Conservation (phyloP, 495 filamentous ascomycete species). For the Hypoxylon rickii region DNA sequence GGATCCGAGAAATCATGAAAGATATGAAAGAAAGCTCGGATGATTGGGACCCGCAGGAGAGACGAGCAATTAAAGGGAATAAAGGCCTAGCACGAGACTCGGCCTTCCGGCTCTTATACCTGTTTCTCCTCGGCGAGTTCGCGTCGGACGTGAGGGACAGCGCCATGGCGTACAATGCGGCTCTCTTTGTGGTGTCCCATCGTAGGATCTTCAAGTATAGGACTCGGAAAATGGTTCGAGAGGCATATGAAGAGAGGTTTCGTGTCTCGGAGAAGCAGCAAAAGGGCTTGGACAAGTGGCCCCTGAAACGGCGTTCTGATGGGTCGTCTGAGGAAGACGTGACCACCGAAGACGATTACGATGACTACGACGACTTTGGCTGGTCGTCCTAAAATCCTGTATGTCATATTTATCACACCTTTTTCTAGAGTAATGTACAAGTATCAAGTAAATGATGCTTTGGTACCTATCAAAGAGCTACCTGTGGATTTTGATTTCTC, state of each 20-base stretch:
- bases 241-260: slow-evolving; percentile 32
- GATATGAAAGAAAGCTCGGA: slow-evolving; percentile 20
- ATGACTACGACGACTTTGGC: too few relatives aligned
- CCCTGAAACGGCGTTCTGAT: too few relatives aligned
- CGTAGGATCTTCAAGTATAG: slow-evolving; percentile 21
- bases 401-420: too few relatives aligned
- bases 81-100: slow-evolving; percentile 27
- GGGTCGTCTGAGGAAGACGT: too few relatives aligned
- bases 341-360: too few relatives aligned
- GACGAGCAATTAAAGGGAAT: neutral
- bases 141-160: slow-evolving; percentile 9
- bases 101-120: slow-evolving; percentile 33
- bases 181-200: slow-evolving; percentile 33
- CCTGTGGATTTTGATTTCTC: too few relatives aligned
- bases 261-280: slow-evolving; percentile 24
- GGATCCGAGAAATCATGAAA: slow-evolving; percentile 23
- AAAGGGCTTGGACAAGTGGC: slow-evolving; percentile 18
- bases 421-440: too few relatives aligned
- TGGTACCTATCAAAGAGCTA: too few relatives aligned
- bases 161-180: slow-evolving; percentile 25
- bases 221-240: slow-evolving; percentile 28
- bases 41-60: slow-evolving; percentile 17
- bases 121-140: slow-evolving; percentile 23
- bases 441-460: too few relatives aligned
- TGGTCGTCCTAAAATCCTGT: too few relatives aligned